phyloP scores from a whole-genome alignment of 108 stramenopile species.

The Aurantiochytrium sp. region DNA sequence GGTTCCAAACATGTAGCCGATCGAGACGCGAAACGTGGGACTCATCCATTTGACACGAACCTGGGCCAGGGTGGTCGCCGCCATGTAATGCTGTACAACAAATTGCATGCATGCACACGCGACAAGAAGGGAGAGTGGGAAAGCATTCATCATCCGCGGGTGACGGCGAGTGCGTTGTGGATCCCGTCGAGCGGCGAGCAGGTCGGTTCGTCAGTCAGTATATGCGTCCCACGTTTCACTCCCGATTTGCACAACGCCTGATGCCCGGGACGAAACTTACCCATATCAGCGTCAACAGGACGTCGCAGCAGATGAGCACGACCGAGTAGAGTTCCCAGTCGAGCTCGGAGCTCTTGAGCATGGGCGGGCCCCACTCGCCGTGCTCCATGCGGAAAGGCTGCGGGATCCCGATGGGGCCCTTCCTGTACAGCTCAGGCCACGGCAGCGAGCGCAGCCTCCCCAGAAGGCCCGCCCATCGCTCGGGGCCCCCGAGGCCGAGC shows the following conservation, averaged over 20 bases:
- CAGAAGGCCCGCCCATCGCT: background rate
- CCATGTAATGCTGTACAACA: background rate
- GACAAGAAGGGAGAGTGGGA: too few relatives aligned
- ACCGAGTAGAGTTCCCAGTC: slow-evolving; percentile 10
- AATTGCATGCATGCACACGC: too few relatives aligned
- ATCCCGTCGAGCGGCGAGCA: too few relatives aligned
- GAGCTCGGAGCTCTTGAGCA: background rate
- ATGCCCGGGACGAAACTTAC: background rate
- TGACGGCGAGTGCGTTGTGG: too few relatives aligned
- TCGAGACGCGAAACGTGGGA: background rate
- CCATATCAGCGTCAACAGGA: background rate
- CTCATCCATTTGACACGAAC: background rate
- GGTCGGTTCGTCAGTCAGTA: too few relatives aligned
- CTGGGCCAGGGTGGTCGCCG: background rate
- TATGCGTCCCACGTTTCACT: too few relatives aligned
- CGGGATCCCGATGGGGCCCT: background rate
- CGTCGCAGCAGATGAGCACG: background rate
- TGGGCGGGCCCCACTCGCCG: slow-evolving; percentile 13
- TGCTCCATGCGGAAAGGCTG: background rate
- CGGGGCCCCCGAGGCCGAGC: background rate
- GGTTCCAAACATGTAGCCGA: slow-evolving; percentile 12
- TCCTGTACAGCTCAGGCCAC: background rate
- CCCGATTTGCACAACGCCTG: too few relatives aligned
- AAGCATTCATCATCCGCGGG: too few relatives aligned
- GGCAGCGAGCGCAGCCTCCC: background rate